Conservation (phyloP, 176 grass and related monocot species). For the Ensete glaucum region DNA sequence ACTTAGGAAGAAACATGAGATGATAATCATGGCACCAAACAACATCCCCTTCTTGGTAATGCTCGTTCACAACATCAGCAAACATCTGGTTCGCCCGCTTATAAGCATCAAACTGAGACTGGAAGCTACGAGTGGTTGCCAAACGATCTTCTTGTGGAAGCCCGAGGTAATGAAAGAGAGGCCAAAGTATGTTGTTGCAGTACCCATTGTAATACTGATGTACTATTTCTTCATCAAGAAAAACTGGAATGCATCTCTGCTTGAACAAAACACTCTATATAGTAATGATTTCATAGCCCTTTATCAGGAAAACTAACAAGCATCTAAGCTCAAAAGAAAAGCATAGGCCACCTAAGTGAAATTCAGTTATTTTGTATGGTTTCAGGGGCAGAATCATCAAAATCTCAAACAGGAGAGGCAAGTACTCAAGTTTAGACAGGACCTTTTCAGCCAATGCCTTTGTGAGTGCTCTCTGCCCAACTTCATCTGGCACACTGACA, state of each 20-base stretch:
- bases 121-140: slow-evolving; percentile 87
- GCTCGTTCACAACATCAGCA: slow-evolving; percentile 84
- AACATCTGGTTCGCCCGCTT: slow-evolving; percentile 99
- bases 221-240: slow-evolving; percentile 98
- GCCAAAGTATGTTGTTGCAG: slow-evolving; percentile 99
- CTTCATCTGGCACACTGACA: slow-evolving; percentile 85
- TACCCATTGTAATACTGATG: slow-evolving; percentile 99
- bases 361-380: neutral
- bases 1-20: slow-evolving; percentile 96
- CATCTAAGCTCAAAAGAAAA: neutral
- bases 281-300: neutral
- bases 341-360: slow-evolving; percentile 2
- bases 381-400: slow-evolving; percentile 19
- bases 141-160: slow-evolving; percentile 95
- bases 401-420: neutral
- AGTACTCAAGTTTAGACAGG: neutral
- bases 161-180: slow-evolving; percentile 94
- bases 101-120: slow-evolving; percentile 91
- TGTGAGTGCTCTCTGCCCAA: slow-evolving; percentile 78
- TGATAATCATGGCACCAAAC: slow-evolving; percentile 99
- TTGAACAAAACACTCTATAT: slow-evolving; percentile 10
- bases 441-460: slow-evolving; percentile 97
- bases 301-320: neutral
- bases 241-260: slow-evolving; percentile 97
- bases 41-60: slow-evolving; percentile 97